Evolutionary conservation across 2,329 filamentous ascomycete genomes (phyloP).

Genomic region (Nannizziopsis arthrosporioides): DNA sequence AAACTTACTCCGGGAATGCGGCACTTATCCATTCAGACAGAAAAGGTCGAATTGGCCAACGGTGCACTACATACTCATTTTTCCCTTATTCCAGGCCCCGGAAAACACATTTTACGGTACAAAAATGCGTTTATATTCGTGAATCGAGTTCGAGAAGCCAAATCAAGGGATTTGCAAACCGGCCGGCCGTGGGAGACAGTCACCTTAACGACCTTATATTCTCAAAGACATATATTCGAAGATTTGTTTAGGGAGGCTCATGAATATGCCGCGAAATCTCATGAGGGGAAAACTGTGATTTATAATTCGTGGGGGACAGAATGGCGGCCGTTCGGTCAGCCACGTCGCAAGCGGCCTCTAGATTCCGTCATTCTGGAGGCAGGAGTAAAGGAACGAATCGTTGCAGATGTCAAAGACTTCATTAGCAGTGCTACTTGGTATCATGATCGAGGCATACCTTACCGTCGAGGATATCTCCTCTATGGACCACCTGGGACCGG

Average conservation of each 20-base stretch:
- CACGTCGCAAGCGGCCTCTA: constrained; percentile 74
- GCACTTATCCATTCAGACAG: constrained; percentile 54
- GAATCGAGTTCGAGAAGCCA: constrained; percentile 71
- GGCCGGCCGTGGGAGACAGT: constrained; percentile 91
- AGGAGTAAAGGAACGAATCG: constrained; percentile 69
- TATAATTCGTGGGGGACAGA: constrained; percentile 75
- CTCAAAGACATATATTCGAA: constrained; percentile 79
- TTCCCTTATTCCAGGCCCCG: constrained; percentile 80
- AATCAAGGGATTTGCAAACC: constrained; percentile 63
- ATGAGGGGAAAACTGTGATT: constrained; percentile 86
- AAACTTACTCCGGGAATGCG: constrained; percentile 50
- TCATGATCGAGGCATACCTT: constrained; percentile 85
- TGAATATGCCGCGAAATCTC: constrained; percentile 60
- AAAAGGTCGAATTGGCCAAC: constrained; percentile 49
- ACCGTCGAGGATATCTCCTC: constrained; percentile 76
- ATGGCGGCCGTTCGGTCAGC: constrained; percentile 74
- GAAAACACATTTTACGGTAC: constrained; percentile 77
- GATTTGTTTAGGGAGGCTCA: constrained; percentile 82
- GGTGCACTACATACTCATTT: constrained; percentile 69
- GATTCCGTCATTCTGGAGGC: constrained; percentile 76
- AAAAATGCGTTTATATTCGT: constrained; percentile 79
- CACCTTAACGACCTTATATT: constrained; percentile 81
- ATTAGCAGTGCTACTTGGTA: constrained; percentile 74
- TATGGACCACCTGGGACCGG: constrained; percentile 84
- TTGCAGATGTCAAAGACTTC: constrained; percentile 74